Conservation (phyloP, 2,329 filamentous ascomycete genomes). For the Epichloe hybrida region DNA sequence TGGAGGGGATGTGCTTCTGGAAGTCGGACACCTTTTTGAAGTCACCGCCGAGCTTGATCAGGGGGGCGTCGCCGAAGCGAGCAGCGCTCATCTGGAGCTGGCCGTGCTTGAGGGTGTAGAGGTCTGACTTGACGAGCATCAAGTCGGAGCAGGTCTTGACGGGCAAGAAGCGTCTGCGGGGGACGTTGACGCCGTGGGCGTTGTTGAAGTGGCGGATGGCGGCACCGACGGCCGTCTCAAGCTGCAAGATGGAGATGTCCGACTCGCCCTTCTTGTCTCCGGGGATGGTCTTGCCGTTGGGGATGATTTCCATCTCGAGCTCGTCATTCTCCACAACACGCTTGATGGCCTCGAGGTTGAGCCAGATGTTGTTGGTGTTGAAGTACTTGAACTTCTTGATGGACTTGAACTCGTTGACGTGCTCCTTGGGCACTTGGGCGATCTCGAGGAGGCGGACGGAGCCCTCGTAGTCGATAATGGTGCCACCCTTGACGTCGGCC, state of each 20-base stretch:
- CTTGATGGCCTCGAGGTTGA: conserved; percentile 96
- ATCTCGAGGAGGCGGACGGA: conserved; percentile 95
- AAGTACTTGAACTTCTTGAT: conserved; percentile 99
- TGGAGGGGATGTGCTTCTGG: conserved; percentile 74
- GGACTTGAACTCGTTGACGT: conserved; percentile 99
- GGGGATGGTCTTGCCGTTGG: conserved; percentile 96
- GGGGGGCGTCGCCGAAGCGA: conserved; percentile 88
- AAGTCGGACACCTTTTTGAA: conserved; percentile 99
- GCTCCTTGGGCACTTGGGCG: conserved; percentile 98
- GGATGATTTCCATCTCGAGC: conserved; percentile 98
- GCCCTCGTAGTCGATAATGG: conserved; percentile 98
- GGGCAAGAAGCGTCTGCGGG: conserved; percentile 91
- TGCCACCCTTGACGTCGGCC: conserved; percentile 99
- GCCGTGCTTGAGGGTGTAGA: conserved; percentile 97
- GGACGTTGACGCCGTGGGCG: conserved; percentile 97
- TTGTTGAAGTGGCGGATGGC: conserved; percentile 98
- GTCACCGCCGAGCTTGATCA: conserved; percentile 97
- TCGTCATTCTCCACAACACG: conserved; percentile 97
- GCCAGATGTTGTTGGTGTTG: conserved; percentile 99
- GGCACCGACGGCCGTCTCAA: conserved; percentile 95
- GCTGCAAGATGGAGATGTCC: conserved; percentile 91
- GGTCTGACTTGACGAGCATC: conserved; percentile 98
- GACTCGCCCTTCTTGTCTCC: conserved; percentile 99
- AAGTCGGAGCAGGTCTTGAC: conserved; percentile 99
- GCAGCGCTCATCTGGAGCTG: conserved; percentile 94